phyloP scores from a whole-genome alignment of 495 filamentous ascomycete genomes.

The Platismatia glauca region DNA sequence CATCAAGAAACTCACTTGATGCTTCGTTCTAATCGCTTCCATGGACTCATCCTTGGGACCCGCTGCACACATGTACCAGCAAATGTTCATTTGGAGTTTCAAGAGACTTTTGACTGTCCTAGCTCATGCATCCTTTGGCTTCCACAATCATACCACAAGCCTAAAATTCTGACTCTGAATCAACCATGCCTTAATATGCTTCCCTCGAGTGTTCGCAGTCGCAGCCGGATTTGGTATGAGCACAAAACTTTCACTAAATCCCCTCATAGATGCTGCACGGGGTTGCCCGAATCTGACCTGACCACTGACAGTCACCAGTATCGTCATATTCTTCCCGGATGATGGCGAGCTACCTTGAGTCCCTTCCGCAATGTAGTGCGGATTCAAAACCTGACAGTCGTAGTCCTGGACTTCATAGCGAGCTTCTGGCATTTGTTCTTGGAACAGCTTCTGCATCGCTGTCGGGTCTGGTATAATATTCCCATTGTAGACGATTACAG shows the following conservation, averaged over 20 bases:
- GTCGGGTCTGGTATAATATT: constrained; percentile 46
- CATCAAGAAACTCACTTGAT: neutral
- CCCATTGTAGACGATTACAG: constrained; percentile 59
- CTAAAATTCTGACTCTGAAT: constrained; percentile 69
- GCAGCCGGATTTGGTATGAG: constrained; percentile 65
- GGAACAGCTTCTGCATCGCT: constrained; percentile 52
- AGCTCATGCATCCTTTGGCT: too few relatives aligned
- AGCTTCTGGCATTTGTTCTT: constrained; percentile 50
- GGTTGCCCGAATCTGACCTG: constrained; percentile 52
- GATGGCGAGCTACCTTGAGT: constrained; percentile 31
- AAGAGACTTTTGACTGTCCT: neutral
- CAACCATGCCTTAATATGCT: constrained; percentile 45
- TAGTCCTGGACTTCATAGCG: constrained; percentile 57
- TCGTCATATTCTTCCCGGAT: constrained; percentile 53
- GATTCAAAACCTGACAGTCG: constrained; percentile 69
- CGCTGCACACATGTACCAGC: neutral
- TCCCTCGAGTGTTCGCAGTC: constrained; percentile 36
- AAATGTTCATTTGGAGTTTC: neutral
- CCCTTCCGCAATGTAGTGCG: constrained; percentile 41
- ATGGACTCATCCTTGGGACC: neutral
- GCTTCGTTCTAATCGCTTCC: neutral
- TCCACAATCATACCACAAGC: constrained; percentile 39
- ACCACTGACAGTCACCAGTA: constrained; percentile 59
- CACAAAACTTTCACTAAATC: constrained; percentile 67
- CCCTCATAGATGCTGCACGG: constrained; percentile 44